Evolutionary conservation across 1,139 yeast genomes (phyloP).

Genomic region (Entelexis sorbosivorans): DNA sequence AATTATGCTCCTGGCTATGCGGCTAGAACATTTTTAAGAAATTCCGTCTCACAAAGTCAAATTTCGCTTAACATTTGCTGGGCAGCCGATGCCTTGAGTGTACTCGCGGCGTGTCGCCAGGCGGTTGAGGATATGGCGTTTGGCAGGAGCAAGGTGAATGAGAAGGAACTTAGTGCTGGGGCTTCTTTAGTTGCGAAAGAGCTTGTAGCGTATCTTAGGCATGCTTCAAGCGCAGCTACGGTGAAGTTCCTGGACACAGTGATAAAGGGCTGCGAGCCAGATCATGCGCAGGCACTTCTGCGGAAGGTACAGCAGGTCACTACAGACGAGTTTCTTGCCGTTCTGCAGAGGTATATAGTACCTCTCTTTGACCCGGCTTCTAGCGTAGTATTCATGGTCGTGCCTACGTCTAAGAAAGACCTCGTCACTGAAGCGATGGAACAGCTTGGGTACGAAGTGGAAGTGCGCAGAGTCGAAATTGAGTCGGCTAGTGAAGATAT

Average conservation of each 20-base stretch:
- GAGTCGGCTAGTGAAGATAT: conserved; percentile 27
- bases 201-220: conserved; percentile 53
- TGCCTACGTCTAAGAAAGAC: conserved; percentile 56
- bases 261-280: conserved; percentile 59
- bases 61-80: conserved; percentile 61
- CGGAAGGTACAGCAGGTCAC: conserved; percentile 35
- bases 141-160: conserved; percentile 48
- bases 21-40: conserved; percentile 59
- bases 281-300: conserved; percentile 39
- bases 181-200: conserved; percentile 61
- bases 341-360: conserved; percentile 42
- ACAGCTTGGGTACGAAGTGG: conserved; percentile 49
- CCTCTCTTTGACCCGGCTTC: conserved; percentile 44
- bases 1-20: conserved; percentile 93
- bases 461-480: conserved; percentile 32
- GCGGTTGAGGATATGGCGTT: conserved; percentile 52
- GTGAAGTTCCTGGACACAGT: conserved; percentile 55
- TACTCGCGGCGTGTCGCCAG: conserved; percentile 54
- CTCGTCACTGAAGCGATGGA: conserved; percentile 41
- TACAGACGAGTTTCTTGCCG: conserved; percentile 44
- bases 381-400: conserved; percentile 57
- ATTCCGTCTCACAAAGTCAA: conserved; percentile 51
- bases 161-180: conserved; percentile 54
- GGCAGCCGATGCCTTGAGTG: conserved; percentile 71
- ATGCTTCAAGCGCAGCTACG: conserved; percentile 48